These are phyloP conservation scores for Blastomyces emzantsi DNA, from an alignment of 2,329 filamentous ascomycete species.

Conservation along the genomic window DNA sequence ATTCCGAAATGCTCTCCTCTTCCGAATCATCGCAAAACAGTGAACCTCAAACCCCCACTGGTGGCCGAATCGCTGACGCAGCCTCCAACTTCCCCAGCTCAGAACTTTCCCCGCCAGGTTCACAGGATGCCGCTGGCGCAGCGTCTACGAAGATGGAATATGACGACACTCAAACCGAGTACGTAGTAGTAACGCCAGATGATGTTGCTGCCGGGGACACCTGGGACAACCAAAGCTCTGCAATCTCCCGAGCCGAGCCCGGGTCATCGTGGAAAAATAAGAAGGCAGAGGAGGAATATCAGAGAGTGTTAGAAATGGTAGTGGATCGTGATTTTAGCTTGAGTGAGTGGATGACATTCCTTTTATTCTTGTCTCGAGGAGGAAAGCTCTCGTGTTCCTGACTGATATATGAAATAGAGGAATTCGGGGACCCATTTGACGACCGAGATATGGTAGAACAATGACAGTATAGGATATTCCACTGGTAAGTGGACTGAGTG, in stretches of 20 bases:
- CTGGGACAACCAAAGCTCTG: constrained; percentile 12
- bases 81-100: constrained; percentile 23
- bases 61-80: constrained; percentile 17
- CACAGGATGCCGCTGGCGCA: constrained; percentile 33
- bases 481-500: not conserved
- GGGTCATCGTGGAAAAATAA: constrained; percentile 48
- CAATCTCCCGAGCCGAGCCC: constrained; percentile 32
- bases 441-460: constrained; percentile 29
- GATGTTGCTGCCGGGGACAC: constrained; percentile 8
- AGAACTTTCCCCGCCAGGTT: constrained; percentile 49
- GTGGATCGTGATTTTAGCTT: constrained; percentile 46
- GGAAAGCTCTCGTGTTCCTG: not conserved
- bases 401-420: constrained; percentile 24
- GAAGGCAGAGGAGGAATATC: constrained; percentile 49
- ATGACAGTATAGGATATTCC: not conserved
- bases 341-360: constrained; percentile 26
- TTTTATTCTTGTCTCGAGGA: not conserved
- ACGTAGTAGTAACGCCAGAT: not conserved
- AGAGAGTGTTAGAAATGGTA: constrained; percentile 42
- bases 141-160: not conserved
- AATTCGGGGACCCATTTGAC: constrained; percentile 41
- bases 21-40: constrained; percentile 29
- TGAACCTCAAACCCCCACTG: constrained; percentile 38
- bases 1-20: constrained; percentile 49
- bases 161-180: not conserved